Conservation (phyloP, 2,329 filamentous ascomycete species). For the Celoporthe dispersa region DNA sequence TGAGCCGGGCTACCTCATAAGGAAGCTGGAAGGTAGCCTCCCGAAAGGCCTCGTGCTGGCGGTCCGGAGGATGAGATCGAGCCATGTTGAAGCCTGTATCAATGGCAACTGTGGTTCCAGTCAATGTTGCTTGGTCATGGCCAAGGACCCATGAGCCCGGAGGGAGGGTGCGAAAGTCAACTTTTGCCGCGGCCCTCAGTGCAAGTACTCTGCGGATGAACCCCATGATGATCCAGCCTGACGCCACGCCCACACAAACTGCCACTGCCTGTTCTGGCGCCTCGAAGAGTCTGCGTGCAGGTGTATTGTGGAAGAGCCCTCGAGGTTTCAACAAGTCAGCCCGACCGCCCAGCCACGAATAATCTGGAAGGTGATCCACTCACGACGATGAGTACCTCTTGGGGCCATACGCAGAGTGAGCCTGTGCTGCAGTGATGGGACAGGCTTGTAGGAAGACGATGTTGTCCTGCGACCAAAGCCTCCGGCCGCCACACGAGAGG, state of each 20-base stretch:
- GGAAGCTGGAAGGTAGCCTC: slow-evolving; percentile 19
- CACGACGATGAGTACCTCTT: not conserved
- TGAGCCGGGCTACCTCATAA: slow-evolving; percentile 18
- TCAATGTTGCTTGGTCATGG: not conserved
- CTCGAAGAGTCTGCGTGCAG: not conserved
- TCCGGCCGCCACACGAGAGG: not conserved
- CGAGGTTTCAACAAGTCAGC: not conserved
- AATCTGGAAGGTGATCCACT: not conserved
- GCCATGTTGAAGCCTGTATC: slow-evolving; percentile 14
- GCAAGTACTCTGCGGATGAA: not conserved
- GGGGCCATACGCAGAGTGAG: not conserved
- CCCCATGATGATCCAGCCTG: not conserved
- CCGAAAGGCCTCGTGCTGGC: not conserved
- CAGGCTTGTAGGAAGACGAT: not conserved
- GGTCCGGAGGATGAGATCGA: not conserved
- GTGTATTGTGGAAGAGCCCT: slow-evolving; percentile 18
- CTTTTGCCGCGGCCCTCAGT: not conserved
- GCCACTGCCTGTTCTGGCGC: not conserved
- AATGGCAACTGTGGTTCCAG: not conserved
- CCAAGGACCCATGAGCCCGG: not conserved
- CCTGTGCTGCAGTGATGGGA: not conserved
- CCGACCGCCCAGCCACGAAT: not conserved
- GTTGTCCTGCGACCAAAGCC: not conserved
- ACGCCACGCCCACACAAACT: not conserved
- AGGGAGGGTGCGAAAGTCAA: no score